phyloP scores from a whole-genome alignment of 495 filamentous ascomycete species.

The Aspergillus panamensis region DNA sequence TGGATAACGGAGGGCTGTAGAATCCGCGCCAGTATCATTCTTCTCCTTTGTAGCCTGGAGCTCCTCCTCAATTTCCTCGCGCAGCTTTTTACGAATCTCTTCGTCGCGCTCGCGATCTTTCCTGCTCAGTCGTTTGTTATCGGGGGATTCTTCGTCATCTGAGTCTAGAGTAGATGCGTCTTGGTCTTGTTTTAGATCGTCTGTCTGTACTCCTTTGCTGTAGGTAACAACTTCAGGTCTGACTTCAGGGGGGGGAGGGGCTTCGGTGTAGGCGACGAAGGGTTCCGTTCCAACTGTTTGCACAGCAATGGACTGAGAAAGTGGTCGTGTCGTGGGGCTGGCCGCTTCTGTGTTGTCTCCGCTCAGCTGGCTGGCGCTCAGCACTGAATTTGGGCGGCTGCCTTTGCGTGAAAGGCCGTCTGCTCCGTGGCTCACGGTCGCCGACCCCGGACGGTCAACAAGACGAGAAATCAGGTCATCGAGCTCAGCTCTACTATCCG shows the following conservation, averaged over 20 bases:
- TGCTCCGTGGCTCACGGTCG: slow-evolving; percentile 62
- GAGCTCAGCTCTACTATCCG: slow-evolving; percentile 72
- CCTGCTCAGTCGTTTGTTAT: slow-evolving; percentile 65
- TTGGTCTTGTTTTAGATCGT: slow-evolving; percentile 32
- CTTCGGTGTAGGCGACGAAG: slow-evolving; percentile 66
- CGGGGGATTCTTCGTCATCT: slow-evolving; percentile 60
- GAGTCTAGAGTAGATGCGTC: slow-evolving; percentile 51
- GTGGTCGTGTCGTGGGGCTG: slow-evolving; percentile 34
- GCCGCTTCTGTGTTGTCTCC: slow-evolving; percentile 59
- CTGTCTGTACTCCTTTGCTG: slow-evolving; percentile 92
- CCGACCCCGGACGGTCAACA: slow-evolving; percentile 71
- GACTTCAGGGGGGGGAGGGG: slow-evolving; percentile 65
- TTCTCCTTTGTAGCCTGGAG: slow-evolving; percentile 63
- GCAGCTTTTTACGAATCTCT: slow-evolving; percentile 77
- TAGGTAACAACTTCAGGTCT: slow-evolving; percentile 83
- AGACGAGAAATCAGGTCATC: slow-evolving; percentile 77
- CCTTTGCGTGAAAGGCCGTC: slow-evolving; percentile 64
- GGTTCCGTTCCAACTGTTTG: slow-evolving; percentile 68
- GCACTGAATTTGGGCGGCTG: slow-evolving; percentile 79
- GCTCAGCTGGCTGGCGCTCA: slow-evolving; percentile 72
- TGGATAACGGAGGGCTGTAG: slow-evolving; percentile 62
- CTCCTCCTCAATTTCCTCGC: slow-evolving; percentile 91
- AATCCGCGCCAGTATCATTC: slow-evolving; percentile 47
- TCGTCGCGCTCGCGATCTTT: slow-evolving; percentile 79
- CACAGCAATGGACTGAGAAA: slow-evolving; percentile 51